phyloP scores from a whole-genome alignment of 2,329 filamentous ascomycete genomes.

The Scytalidium lignicola region DNA sequence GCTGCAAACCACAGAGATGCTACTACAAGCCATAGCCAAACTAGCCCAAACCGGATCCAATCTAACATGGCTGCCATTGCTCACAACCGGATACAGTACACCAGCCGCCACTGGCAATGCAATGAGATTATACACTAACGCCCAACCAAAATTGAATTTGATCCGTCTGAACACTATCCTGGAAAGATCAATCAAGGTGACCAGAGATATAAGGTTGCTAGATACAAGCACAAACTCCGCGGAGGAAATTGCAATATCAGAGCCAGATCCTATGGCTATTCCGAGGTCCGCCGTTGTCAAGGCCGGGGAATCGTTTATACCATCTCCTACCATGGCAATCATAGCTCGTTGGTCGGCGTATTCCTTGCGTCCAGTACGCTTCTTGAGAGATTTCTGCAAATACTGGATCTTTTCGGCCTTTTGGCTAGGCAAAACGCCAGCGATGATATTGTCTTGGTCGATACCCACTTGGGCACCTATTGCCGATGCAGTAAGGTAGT shows the following conservation, averaged over 20 bases:
- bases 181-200: constrained; percentile 55
- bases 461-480: constrained; percentile 77
- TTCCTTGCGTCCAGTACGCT: constrained; percentile 14
- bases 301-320: constrained; percentile 81
- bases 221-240: constrained; percentile 76
- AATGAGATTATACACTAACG: constrained; percentile 58
- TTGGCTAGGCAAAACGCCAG: constrained; percentile 78
- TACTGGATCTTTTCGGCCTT: constrained; percentile 70
- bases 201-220: constrained; percentile 51
- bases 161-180: constrained; percentile 59
- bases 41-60: constrained; percentile 82
- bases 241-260: constrained; percentile 76
- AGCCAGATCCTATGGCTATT: constrained; percentile 75
- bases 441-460: constrained; percentile 67
- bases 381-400: constrained; percentile 40
- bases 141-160: constrained; percentile 65
- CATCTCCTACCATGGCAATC: constrained; percentile 81
- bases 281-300: constrained; percentile 76
- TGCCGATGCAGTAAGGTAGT: constrained; percentile 73
- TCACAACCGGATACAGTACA: constrained; percentile 54
- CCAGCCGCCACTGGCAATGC: constrained; percentile 63
- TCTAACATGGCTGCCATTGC: constrained; percentile 49
- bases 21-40: constrained; percentile 88
- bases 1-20: constrained; percentile 81
- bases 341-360: constrained; percentile 39